Base-by-base conservation (phyloP, 2,329 filamentous ascomycete species). In the Aspergillus hortae region DNA sequence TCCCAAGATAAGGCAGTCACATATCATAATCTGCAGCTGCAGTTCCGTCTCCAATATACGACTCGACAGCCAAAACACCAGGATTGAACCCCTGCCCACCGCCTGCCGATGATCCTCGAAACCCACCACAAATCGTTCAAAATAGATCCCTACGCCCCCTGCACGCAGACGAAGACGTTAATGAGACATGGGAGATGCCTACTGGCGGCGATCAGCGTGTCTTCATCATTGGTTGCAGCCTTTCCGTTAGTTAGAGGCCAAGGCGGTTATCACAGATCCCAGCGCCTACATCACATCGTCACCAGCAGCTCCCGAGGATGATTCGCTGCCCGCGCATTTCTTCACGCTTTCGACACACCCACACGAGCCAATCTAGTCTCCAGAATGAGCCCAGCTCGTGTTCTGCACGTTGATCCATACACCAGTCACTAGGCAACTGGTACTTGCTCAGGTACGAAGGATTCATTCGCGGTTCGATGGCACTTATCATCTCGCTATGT, bases 201-300 rank as follows among this genome's bases (percentile, higher is more conserved):
- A 14, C 49, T 9, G 17, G 46, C 3, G 15, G 52, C 40, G 47
- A 35, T 45, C 40, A 21, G 19, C 10, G n/a, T 14, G 14, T 32
- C 27, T 14, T 9, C 15, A 19, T 35, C 32, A 56, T 58, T 58
- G 54, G 56, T 33, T 47, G 44, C 25, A 25, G 36, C 21, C n/a
- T 17, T 17, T 46, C 32, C 10, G 19, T 33, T 21, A 30, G 35
- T 41, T 38, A 33, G 44, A 44, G 40, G 54, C 52, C 52, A 56
- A 56, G 54, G 49, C 49, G 41, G 41, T 47, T 45, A 49, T 58
- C 56, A 58, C 54, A 51, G 40, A 30, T 33, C 30, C 43, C 52
- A 46, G 48, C 53, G 48, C 56, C 46, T 47, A 48, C 38, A 56
- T 58, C 56, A 54, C 56, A 54, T 36, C 36, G 51, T 54, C 47